Percentiles rank a stretch among this genome's conserved stretches.
These are phyloP conservation scores for Pseudopithomyces chartarum DNA, from an alignment of 2,329 filamentous ascomycete genomes.

Conservation along the genomic window DNA sequence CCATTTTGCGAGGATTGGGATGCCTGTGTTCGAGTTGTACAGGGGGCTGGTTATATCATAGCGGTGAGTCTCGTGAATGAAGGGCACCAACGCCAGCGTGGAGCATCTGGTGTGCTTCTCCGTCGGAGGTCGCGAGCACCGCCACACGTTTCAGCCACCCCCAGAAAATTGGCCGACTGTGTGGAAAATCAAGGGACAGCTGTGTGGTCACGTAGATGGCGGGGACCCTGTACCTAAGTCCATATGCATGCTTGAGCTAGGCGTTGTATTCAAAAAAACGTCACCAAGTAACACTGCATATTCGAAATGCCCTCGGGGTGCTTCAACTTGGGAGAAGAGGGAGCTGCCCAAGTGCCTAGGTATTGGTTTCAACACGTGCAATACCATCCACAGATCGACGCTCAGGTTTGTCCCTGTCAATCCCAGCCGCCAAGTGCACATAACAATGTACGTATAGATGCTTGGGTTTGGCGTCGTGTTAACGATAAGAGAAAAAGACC, in stretches of 20 bases:
- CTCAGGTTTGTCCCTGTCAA: no score
- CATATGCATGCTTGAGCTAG: background rate
- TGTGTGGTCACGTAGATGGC: background rate
- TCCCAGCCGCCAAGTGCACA: no score
- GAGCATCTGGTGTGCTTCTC: constrained; percentile 1
- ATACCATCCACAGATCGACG: no score
- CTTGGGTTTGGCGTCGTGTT: no score
- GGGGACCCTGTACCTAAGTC: no score
- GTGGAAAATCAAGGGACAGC: background rate
- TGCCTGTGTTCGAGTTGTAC: constrained; percentile 7
- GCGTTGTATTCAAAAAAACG: background rate
- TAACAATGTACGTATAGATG: no score
- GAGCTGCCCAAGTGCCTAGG: no score
- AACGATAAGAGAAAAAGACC: no score
- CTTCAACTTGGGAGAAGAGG: no score
- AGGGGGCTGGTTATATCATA: constrained; percentile 28
- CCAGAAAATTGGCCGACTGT: background rate
- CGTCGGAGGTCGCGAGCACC: constrained; percentile 1
- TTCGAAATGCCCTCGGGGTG: no score
- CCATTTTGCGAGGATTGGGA: constrained; percentile 43
- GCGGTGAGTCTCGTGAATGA: constrained; percentile 15
- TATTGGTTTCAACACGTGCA: no score
- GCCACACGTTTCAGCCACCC: constrained; percentile 2
- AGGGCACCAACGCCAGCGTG: constrained; percentile 8
- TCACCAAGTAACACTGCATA: no score